A percentile compares a stretch with the other conserved stretches of the same genome.
phyloP scores from a whole-genome alignment of 768 basidiomycete species.

The Polyporus arcularius region DNA sequence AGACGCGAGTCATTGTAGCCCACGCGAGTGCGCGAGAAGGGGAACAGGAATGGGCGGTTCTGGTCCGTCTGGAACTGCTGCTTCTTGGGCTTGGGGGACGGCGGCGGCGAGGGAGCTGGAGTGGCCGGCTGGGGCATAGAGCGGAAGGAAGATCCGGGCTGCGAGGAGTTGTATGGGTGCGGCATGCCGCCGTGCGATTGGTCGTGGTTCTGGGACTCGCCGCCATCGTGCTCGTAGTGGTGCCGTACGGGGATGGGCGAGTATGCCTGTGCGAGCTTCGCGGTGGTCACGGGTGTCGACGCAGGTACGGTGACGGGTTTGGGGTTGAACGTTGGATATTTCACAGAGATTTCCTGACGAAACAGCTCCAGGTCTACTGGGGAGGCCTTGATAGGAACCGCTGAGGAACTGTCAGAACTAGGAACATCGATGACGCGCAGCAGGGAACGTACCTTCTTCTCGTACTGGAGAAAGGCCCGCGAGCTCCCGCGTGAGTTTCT shows the following conservation, averaged over 20 bases:
- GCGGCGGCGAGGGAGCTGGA: constrained; percentile 87
- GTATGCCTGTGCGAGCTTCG: constrained; percentile 86
- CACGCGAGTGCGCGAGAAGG: constrained; percentile 74
- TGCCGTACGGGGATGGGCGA: constrained; percentile 92
- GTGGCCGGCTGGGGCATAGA: constrained; percentile 71
- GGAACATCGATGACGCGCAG: not conserved
- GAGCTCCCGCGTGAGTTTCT: constrained; percentile 83
- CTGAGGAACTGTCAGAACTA: constrained; percentile 30
- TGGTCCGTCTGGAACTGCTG: constrained; percentile 99
- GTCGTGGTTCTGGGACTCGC: constrained; percentile 49
- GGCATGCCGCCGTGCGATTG: constrained; percentile 34
- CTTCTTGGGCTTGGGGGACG: constrained; percentile 90
- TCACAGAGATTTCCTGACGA: constrained; percentile 87
- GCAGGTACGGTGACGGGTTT: constrained; percentile 39
- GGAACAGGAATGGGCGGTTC: constrained; percentile 89
- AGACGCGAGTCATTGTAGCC: constrained; percentile 57
- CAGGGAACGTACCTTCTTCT: constrained; percentile 43
- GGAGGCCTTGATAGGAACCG: constrained; percentile 79
- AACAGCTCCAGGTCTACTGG: constrained; percentile 91
- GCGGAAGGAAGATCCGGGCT: constrained; percentile 44
- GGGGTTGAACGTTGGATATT: constrained; percentile 92
- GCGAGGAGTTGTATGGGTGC: constrained; percentile 34
- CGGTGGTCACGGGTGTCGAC: constrained; percentile 40
- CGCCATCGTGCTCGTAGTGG: constrained; percentile 88
- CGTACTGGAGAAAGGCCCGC: constrained; percentile 65